Conservation (phyloP, 495 filamentous ascomycete species). For the Aspergillus egyptiacus region DNA sequence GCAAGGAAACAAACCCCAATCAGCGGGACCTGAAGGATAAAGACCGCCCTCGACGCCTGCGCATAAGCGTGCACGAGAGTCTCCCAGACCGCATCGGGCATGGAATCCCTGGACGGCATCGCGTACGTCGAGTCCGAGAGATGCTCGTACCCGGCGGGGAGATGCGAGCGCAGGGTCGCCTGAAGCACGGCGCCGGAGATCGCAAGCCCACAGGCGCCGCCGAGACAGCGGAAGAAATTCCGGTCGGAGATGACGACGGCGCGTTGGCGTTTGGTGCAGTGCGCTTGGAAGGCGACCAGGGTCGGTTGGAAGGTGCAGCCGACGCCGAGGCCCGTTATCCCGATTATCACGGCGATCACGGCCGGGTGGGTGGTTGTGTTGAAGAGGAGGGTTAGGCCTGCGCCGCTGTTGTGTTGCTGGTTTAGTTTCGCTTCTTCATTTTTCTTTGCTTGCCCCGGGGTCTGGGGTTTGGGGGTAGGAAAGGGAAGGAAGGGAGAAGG, state of each 20-base stretch:
- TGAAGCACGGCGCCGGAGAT: conserved; percentile 54
- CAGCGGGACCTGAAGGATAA: conserved; percentile 49
- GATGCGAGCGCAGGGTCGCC: conserved; percentile 40
- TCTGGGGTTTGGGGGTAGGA: neutral
- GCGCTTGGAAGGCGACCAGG: conserved; percentile 58
- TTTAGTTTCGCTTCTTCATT: neutral
- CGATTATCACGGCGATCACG: conserved; percentile 48
- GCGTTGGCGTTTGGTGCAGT: conserved; percentile 51
- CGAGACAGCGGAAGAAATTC: conserved; percentile 58
- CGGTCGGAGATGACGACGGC: conserved; percentile 57
- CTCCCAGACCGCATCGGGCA: conserved; percentile 34
- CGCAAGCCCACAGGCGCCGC: conserved; percentile 54
- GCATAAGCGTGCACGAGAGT: conserved; percentile 45
- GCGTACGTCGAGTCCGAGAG: conserved; percentile 41
- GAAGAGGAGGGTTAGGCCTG: conserved; percentile 49
- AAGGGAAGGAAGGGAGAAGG: neutral
- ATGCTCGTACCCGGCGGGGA: conserved; percentile 37
- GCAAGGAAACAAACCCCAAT: conserved; percentile 48
- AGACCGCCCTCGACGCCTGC: conserved; percentile 47
- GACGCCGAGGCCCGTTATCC: conserved; percentile 48
- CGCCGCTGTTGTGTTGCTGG: conserved; percentile 28
- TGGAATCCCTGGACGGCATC: conserved; percentile 25
- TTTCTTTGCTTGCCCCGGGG: neutral
- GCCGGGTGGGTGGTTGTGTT: conserved; percentile 39
- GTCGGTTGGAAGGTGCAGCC: conserved; percentile 57